These are phyloP conservation scores for Blastocystis sp. DNA, from an alignment of 352 stramenopile genomes.

Conservation along the genomic window DNA sequence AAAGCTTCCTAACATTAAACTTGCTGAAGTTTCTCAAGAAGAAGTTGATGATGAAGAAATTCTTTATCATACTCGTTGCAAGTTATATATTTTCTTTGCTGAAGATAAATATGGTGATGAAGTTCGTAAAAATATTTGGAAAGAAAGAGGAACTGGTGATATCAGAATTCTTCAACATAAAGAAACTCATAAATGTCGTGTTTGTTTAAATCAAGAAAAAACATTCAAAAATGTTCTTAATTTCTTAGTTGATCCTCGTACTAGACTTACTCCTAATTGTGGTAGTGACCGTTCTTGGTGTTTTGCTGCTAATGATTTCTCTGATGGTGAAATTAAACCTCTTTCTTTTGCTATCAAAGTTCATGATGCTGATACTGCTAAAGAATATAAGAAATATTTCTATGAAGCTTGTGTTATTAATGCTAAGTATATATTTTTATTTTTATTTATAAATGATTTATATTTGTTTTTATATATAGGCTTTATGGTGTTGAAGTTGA, in stretches of 20 bases:
- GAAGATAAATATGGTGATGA: constrained; percentile 63
- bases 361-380: constrained; percentile 60
- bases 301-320: constrained; percentile 69
- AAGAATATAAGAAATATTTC: constrained; percentile 69
- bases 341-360: constrained; percentile 67
- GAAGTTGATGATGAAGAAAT: constrained; percentile 32
- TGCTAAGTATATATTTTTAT: constrained; percentile 31
- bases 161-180: constrained; percentile 72
- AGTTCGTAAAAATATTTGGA: constrained; percentile 66
- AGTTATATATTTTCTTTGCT: constrained; percentile 57
- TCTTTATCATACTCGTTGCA: constrained; percentile 46
- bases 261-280: constrained; percentile 50
- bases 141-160: constrained; percentile 64
- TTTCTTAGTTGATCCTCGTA: constrained; percentile 51
- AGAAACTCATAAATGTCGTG: constrained; percentile 62
- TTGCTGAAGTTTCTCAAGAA: constrained; percentile 16
- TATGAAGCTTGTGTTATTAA: constrained; percentile 63
- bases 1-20: constrained; percentile 27
- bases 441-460: no score
- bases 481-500: no score
- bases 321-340: constrained; percentile 60
- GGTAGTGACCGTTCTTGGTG: constrained; percentile 68
- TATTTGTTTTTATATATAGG: no score
- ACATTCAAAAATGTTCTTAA: constrained; percentile 71
- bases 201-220: constrained; percentile 71